A percentile compares a stretch with the other conserved stretches of the same genome.
phyloP scores from a whole-genome alignment of 208 protist species.

The Vickermania ingenoplastis region DNA sequence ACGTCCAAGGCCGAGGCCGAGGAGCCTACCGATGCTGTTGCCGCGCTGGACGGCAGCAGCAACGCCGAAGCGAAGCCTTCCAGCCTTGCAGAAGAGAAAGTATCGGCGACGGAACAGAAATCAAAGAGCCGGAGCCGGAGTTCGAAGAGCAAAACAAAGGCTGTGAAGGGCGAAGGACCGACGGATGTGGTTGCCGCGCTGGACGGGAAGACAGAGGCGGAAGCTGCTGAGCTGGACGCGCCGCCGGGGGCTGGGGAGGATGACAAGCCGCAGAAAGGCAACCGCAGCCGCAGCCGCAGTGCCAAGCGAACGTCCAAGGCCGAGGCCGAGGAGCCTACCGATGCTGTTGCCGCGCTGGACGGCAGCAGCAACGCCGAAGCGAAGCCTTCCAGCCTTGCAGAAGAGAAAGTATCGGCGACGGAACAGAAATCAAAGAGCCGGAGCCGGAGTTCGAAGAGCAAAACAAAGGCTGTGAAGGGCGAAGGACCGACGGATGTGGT shows the following conservation, averaged over 20 bases:
- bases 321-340: no score
- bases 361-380: no score
- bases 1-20: no score
- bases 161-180: not conserved
- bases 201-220: not conserved
- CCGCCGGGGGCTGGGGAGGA: constrained; percentile 1
- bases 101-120: not conserved
- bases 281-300: not conserved
- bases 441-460: not conserved
- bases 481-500: not conserved
- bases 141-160: not conserved
- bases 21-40: no score
- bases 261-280: not conserved
- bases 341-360: no score
- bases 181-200: not conserved
- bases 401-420: constrained; percentile 15
- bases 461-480: not conserved
- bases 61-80: no score
- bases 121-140: constrained; percentile 1
- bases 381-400: no score
- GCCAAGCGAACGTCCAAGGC: no score
- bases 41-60: no score
- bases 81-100: no score
- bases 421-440: constrained; percentile 6
- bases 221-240: constrained; percentile 2